Percentiles rank a stretch among this genome's conserved stretches.
Conservation (phyloP, 495 filamentous ascomycete genomes). For the Aspergillus coremiiformis region DNA sequence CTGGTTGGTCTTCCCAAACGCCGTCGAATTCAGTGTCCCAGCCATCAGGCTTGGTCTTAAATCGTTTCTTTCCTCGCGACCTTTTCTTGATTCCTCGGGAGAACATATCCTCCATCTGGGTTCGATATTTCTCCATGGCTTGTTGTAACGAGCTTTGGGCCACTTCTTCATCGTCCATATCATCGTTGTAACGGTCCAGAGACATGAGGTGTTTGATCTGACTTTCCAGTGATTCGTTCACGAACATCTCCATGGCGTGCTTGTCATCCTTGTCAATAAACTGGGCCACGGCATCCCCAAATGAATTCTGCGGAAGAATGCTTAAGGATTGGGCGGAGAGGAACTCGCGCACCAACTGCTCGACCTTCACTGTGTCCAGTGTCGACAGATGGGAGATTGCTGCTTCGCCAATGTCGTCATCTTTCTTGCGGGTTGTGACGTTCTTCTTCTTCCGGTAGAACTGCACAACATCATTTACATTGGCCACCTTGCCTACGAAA, state of each 20-base stretch:
- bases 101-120: conserved; percentile 65
- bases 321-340: conserved; percentile 77
- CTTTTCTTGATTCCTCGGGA: conserved; percentile 57
- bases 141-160: conserved; percentile 51
- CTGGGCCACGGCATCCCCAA: conserved; percentile 86
- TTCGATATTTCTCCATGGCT: conserved; percentile 64
- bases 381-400: conserved; percentile 51
- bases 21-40: conserved; percentile 90
- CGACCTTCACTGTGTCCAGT: conserved; percentile 76
- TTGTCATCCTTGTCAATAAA: conserved; percentile 96
- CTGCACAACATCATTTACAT: conserved; percentile 86
- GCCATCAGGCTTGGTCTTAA: conserved; percentile 66
- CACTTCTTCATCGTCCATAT: conserved; percentile 55
- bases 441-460: conserved; percentile 79
- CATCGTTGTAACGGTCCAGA: conserved; percentile 58
- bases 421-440: conserved; percentile 32
- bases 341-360: conserved; percentile 78
- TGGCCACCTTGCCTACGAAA: conserved; percentile 84
- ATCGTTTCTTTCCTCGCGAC: conserved; percentile 50
- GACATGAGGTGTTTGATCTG: conserved; percentile 68
- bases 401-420: conserved; percentile 47
- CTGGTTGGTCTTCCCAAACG: conserved; percentile 71
- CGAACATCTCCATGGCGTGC: conserved; percentile 83
- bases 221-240: conserved; percentile 66
- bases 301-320: conserved; percentile 82